These are phyloP conservation scores for Microstegium vimineum DNA, from an alignment of 176 grass and related monocot genomes.

Conservation along the genomic window DNA sequence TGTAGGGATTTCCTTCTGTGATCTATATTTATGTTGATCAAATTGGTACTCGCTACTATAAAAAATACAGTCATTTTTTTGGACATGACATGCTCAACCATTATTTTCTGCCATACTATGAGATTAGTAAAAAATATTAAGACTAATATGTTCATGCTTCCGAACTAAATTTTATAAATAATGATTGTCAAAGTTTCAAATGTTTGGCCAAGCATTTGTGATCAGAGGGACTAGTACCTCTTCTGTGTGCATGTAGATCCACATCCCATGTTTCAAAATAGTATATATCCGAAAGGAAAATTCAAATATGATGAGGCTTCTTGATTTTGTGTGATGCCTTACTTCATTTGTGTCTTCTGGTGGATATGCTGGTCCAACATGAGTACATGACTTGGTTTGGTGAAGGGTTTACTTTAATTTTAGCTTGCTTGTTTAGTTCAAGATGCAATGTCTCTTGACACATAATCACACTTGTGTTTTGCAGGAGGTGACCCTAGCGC, in stretches of 20 bases:
- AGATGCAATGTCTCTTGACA: constrained; percentile 11
- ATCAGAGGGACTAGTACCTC: background rate
- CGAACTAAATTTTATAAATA: background rate
- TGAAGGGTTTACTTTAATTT: background rate
- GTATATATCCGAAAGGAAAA: background rate
- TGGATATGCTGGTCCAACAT: background rate
- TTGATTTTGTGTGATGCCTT: background rate
- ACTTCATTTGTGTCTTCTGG: background rate
- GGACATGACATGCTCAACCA: background rate
- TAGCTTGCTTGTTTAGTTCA: background rate
- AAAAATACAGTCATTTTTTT: background rate
- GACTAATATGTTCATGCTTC: background rate
- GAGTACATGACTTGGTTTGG: background rate
- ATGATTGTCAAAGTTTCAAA: background rate
- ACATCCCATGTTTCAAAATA: background rate
- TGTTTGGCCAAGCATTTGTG: background rate
- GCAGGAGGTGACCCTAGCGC: constrained; percentile 46
- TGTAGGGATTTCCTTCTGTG: background rate
- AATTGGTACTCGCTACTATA: background rate
- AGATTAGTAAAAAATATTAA: background rate
- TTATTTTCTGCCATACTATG: background rate
- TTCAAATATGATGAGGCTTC: background rate
- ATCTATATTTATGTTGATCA: background rate
- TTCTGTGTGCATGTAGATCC: background rate
- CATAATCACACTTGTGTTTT: background rate